phyloP scores from a whole-genome alignment of 2,329 filamentous ascomycete species.

The Sclerotinia spermophila region DNA sequence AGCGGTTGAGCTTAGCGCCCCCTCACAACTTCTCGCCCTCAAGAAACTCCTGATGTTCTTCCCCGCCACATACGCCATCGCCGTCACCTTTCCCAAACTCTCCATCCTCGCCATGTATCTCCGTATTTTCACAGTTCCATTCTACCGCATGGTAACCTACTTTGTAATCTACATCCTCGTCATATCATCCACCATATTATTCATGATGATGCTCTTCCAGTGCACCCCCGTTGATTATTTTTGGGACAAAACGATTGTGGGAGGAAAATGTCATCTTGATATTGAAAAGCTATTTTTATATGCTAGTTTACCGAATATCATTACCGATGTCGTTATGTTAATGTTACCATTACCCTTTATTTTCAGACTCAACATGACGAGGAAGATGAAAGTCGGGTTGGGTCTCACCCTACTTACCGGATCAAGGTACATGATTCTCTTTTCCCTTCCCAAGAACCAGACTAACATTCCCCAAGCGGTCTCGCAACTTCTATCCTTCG shows the following conservation, averaged over 20 bases:
- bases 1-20: neutral
- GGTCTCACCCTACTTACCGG: constrained; percentile 12
- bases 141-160: constrained; percentile 21
- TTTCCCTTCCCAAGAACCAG: neutral
- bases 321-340: constrained; percentile 41
- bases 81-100: constrained; percentile 24
- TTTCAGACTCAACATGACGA: constrained; percentile 35
- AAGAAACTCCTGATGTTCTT: constrained; percentile 15
- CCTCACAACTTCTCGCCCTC: neutral
- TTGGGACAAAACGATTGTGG: constrained; percentile 23
- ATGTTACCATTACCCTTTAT: constrained; percentile 36
- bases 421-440: constrained; percentile 3
- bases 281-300: constrained; percentile 40
- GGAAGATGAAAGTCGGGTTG: constrained; percentile 16
- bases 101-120: constrained; percentile 23
- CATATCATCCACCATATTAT: constrained; percentile 7
- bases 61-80: constrained; percentile 13
- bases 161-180: constrained; percentile 16
- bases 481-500: constrained; percentile 18
- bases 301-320: constrained; percentile 43
- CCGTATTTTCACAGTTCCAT: constrained; percentile 21
- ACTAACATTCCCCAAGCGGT: constrained; percentile 16
- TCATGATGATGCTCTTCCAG: constrained; percentile 22
- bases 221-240: constrained; percentile 23
- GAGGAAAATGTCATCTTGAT: constrained; percentile 19